Conservation (phyloP, 768 basidiomycete genomes). For the Grammothele lineata region DNA sequence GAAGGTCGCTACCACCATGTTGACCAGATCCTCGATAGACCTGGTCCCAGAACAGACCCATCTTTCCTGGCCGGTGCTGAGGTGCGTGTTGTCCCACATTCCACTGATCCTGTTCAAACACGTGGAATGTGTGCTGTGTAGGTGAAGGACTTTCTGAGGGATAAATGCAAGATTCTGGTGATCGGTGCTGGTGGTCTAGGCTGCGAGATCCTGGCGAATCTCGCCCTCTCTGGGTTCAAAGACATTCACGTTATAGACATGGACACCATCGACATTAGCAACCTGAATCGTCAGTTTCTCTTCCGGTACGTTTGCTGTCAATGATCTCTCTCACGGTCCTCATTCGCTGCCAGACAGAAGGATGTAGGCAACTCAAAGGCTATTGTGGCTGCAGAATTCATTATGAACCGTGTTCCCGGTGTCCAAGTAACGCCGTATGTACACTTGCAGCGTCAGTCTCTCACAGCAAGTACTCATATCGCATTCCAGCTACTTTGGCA, state of each 20-base stretch:
- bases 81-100: slow-evolving; percentile 37
- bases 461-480: slow-evolving; percentile 2
- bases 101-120: not conserved
- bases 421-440: slow-evolving; percentile 95
- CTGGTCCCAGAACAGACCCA: slow-evolving; percentile 88
- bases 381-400: slow-evolving; percentile 88
- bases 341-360: slow-evolving; percentile 67
- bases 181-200: slow-evolving; percentile 98
- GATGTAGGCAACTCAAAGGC: slow-evolving; percentile 97
- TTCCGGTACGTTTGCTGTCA: slow-evolving; percentile 86
- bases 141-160: slow-evolving; percentile 86
- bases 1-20: slow-evolving; percentile 71
- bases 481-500: slow-evolving; percentile 76
- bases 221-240: slow-evolving; percentile 94
- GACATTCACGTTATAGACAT: slow-evolving; percentile 99
- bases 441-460: not conserved
- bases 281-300: slow-evolving; percentile 96
- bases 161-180: slow-evolving; percentile 87
- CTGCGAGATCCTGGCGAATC: slow-evolving; percentile 95
- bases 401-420: slow-evolving; percentile 95
- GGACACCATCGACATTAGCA: slow-evolving; percentile 99
- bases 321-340: too few species aligned
- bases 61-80: slow-evolving; percentile 78
- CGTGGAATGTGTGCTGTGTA: slow-evolving; percentile 25
- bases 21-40: slow-evolving; percentile 79